A percentile compares a stretch with the other conserved stretches of the same genome.
Evolutionary conservation across 805 yeast genomes (phyloP).

Genomic region (Metschnikowia lunata): DNA sequence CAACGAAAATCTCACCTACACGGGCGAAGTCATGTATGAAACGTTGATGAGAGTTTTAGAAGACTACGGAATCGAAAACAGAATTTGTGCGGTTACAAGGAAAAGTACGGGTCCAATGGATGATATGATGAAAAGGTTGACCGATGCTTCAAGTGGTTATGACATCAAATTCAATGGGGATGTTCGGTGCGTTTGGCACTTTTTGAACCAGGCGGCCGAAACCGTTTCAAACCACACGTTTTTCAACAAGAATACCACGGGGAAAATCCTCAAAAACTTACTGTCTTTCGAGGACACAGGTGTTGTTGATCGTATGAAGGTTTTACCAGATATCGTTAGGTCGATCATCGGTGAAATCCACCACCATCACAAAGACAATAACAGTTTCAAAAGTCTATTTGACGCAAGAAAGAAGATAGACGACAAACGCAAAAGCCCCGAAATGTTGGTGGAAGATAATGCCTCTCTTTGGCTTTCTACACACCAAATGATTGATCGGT

Average conservation of each 20-base stretch:
- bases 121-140: constrained; percentile 1
- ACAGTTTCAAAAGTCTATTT: background rate
- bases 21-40: constrained; percentile 1
- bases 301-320: background rate
- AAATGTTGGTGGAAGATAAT: background rate
- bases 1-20: background rate
- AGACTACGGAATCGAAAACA: background rate
- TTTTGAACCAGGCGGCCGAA: constrained; percentile 1
- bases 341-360: background rate
- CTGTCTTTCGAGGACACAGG: background rate
- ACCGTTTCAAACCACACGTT: background rate
- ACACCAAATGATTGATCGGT: constrained; percentile 1
- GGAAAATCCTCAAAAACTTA: background rate
- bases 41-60: background rate
- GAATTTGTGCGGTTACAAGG: constrained; percentile 1
- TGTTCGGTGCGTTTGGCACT: constrained; percentile 2
- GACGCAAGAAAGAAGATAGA: background rate
- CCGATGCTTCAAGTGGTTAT: background rate
- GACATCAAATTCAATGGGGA: constrained; percentile 1
- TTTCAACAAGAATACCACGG: background rate
- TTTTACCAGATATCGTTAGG: background rate
- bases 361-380: background rate
- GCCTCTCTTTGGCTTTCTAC: constrained; percentile 5
- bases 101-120: constrained; percentile 1
- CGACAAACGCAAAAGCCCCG: background rate